Evolutionary conservation across 306 rosid genomes (phyloP).

Genomic region (Trichosanthes truncata): DNA sequence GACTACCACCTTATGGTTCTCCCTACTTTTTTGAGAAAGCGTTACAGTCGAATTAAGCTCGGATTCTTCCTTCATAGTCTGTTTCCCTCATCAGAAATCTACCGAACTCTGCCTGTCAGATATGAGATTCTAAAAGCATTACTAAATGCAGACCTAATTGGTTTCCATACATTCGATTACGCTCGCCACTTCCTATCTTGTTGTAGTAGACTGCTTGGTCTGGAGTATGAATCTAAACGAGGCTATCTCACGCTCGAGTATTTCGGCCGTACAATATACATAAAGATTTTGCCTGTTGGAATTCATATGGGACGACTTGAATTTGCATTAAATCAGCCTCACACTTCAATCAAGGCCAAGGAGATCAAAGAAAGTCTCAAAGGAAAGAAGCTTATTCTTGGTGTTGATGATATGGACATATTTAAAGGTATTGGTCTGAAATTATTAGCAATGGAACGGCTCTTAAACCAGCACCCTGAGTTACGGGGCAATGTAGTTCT

Average conservation of each 20-base stretch:
- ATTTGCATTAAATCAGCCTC: conserved; percentile 47
- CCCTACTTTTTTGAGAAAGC: conserved; percentile 72
- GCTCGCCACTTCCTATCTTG: conserved; percentile 87
- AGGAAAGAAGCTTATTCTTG: conserved; percentile 59
- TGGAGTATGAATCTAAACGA: conserved; percentile 62
- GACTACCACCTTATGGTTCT: conserved; percentile 95
- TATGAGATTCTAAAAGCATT: conserved; percentile 63
- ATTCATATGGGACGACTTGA: conserved; percentile 70
- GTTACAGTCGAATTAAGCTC: conserved; percentile 45
- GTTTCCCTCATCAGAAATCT: conserved; percentile 86
- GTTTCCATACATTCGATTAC: conserved; percentile 84
- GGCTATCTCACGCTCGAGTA: conserved; percentile 78
- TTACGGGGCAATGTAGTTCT: conserved; percentile 45
- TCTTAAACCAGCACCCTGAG: conserved; percentile 39
- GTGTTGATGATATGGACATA: conserved; percentile 86
- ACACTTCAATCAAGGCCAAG: conserved; percentile 37
- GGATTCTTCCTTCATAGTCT: conserved; percentile 84
- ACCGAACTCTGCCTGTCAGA: conserved; percentile 65
- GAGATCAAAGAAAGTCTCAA: conserved; percentile 38
- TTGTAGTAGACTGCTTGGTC: conserved; percentile 77
- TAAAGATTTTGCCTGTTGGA: conserved; percentile 73
- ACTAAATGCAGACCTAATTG: conserved; percentile 69
- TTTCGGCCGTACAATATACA: conserved; percentile 64
- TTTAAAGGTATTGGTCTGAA: conserved; percentile 73
- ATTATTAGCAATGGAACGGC: conserved; percentile 61